These are phyloP conservation scores for Drosera spatulata DNA, from an alignment of 179 eudicot genomes.

Conservation along the genomic window DNA sequence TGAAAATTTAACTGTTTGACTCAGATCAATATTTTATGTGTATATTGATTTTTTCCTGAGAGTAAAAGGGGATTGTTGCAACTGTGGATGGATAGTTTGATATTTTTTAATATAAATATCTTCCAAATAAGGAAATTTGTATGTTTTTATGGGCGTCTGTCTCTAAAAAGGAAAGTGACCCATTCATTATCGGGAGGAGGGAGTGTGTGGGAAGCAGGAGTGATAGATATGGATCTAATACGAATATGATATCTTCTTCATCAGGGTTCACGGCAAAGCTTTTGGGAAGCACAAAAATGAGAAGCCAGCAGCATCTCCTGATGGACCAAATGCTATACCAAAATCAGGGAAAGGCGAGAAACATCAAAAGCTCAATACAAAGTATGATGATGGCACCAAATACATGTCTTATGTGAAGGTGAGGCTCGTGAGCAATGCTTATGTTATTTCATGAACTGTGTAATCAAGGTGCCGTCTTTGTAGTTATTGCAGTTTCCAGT, in stretches of 20 bases:
- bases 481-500: not conserved
- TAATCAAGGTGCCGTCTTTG: not conserved
- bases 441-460: not conserved
- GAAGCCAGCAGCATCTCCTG: slow-evolving; percentile 19
- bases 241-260: slow-evolving; percentile 3
- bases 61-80: too few relatives aligned
- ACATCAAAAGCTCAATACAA: slow-evolving; percentile 34
- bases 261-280: slow-evolving; percentile 36
- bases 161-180: too few relatives aligned
- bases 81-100: too few relatives aligned
- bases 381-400: slow-evolving; percentile 63
- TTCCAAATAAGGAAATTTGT: too few relatives aligned
- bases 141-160: too few relatives aligned
- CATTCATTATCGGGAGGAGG: too few relatives aligned
- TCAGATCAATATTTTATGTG: too few relatives aligned
- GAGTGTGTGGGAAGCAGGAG: too few relatives aligned
- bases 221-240: too few relatives aligned
- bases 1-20: too few relatives aligned
- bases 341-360: slow-evolving; percentile 50
- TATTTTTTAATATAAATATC: too few relatives aligned
- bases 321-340: slow-evolving; percentile 30
- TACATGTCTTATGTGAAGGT: slow-evolving; percentile 98
- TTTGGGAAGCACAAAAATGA: slow-evolving; percentile 26
- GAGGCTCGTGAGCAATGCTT: slow-evolving; percentile 16
- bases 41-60: too few relatives aligned